A percentile compares a stretch with the other conserved stretches of the same genome.
Evolutionary conservation across 768 basidiomycete genomes (phyloP).

Genomic region (Erythrobasidium yunnanense): DNA sequence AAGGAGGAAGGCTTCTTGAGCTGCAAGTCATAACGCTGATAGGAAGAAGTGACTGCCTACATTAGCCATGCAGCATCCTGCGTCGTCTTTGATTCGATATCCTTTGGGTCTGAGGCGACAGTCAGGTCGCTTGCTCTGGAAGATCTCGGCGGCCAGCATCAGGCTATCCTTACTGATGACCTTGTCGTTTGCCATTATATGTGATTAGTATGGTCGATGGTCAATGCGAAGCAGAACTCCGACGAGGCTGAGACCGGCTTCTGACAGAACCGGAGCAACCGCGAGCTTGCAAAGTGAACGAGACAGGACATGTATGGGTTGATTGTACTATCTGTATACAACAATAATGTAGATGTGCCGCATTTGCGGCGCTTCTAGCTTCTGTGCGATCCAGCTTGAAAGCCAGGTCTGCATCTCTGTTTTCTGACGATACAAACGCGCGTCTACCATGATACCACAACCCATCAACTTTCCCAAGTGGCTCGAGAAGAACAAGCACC

Average conservation of each 20-base stretch:
- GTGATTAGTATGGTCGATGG: too few species aligned
- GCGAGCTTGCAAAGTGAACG: neutral
- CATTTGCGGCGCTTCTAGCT: too few species aligned
- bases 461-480: slow-evolving; percentile 79
- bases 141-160: neutral
- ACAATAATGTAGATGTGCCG: too few species aligned
- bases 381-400: too few species aligned
- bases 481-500: slow-evolving; percentile 67
- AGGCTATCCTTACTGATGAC: slow-evolving; percentile 1
- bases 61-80: slow-evolving; percentile 23
- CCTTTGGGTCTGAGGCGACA: slow-evolving; percentile 21
- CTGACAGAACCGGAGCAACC: neutral
- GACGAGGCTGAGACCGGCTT: neutral
- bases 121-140: neutral
- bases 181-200: neutral
- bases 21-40: too few species aligned
- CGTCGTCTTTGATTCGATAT: slow-evolving; percentile 14
- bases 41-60: too few species aligned
- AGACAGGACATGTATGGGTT: neutral
- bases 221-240: neutral
- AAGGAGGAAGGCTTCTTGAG: too few species aligned
- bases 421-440: too few species aligned
- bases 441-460: slow-evolving; percentile 53
- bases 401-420: too few species aligned
- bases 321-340: too few species aligned